Conservation (phyloP, 495 filamentous ascomycete genomes). For the Cetradonia linearis region DNA sequence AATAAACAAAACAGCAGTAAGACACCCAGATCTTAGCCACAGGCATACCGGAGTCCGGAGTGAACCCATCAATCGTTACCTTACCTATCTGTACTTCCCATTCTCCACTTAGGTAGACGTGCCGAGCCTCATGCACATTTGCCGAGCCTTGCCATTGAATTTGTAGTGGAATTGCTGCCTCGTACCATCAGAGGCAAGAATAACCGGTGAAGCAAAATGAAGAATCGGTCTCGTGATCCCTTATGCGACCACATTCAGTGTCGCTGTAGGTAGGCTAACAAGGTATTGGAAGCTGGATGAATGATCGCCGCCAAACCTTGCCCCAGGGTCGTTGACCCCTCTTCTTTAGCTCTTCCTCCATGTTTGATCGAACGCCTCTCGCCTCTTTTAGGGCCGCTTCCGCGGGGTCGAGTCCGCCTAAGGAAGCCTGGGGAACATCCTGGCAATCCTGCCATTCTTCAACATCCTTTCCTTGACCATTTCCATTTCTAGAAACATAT, state of each 20-base stretch:
- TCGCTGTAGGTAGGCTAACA: neutral
- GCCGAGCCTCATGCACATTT: neutral
- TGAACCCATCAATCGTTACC: neutral
- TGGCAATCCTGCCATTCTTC: constrained; percentile 9
- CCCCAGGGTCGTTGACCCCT: constrained; percentile 5
- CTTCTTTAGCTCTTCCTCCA: constrained; percentile 12
- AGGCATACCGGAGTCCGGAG: neutral
- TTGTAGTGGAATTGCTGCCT: neutral
- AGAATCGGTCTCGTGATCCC: neutral
- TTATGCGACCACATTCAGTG: neutral
- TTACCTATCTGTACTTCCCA: neutral
- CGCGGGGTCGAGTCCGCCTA: constrained; percentile 13
- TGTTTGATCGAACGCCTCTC: constrained; percentile 13
- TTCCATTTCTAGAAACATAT: constrained; percentile 1
- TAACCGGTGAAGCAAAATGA: neutral
- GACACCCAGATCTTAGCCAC: too few relatives aligned
- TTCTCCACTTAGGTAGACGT: too few relatives aligned
- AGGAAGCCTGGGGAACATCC: constrained; percentile 11
- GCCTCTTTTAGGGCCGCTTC: constrained; percentile 8
- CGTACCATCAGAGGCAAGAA: neutral
- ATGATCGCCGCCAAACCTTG: neutral
- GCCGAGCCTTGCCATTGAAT: neutral
- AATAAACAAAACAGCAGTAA: neutral
- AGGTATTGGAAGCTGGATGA: neutral
- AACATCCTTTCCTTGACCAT: neutral